Base-by-base conservation (phyloP, 2,329 filamentous ascomycete species). In the Clarireedia sp. region DNA sequence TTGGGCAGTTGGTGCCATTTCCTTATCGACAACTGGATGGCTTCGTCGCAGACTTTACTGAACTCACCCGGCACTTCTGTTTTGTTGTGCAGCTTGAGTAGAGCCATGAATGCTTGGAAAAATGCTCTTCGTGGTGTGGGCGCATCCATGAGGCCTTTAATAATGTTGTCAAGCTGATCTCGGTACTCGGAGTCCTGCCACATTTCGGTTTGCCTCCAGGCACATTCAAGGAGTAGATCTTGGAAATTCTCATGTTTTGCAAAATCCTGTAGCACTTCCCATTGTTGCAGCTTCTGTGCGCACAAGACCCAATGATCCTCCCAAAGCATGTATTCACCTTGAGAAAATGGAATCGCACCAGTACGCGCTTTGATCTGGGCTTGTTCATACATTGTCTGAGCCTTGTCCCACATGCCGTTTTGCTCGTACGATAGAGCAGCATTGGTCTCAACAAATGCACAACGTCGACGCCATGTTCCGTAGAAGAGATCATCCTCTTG, bases 1-100 rank as follows among this genome's bases (percentile, higher is more conserved):
- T 86, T 87, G 0, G 94, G 94, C n/a, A 99, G 78, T 71, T 99
- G 95, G 70, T 99, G 91, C 94, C 94, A 99, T 71, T 99, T 99
- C 59, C 94, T 81, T 63, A 99, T 96, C 0, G 92, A 95, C 9
- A 99, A 76, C 70, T 99, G 94, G 52, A 97, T 96, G 2, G 94
- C 92, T 72, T 99, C 95, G 65, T 99, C 94, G 66, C 91, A 96
- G 21, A 95, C 82, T 56, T 90, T 84, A 59, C 86, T 87, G 71
- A 99, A 97, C 51, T 97, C 92, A 41, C 79, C 79, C 16, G 80
- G 77, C 5, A 79, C 79, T 69, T 97, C 92, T 60, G 88, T 85
- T 72, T 95, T 92, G 64, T 89, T 87, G 71, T 97, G 92, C 61
- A 95, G 84, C 71, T 96, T 96, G 60, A 99, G 83, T 37, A 99